A percentile compares a stretch with the other conserved stretches of the same genome.
phyloP scores from a whole-genome alignment of 306 rosid genomes.

The Dryas drummondii region DNA sequence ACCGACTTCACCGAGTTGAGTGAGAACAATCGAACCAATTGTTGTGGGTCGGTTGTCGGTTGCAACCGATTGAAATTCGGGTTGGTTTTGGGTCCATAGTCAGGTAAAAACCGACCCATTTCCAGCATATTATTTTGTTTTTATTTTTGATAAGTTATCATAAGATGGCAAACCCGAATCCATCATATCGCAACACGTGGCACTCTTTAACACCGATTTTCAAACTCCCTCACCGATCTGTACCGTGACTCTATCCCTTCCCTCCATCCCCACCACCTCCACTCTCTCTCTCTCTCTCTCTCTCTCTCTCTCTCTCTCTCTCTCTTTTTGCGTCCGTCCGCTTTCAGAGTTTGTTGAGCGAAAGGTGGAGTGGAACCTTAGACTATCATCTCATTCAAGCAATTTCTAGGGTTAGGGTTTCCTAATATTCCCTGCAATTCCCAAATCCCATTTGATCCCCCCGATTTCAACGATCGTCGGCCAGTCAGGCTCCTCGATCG shows the following conservation, averaged over 20 bases:
- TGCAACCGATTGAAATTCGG: no score
- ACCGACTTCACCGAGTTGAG: no score
- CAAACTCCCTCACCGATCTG: constrained; percentile 7
- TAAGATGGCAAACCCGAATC: not conserved
- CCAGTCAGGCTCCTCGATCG: no score
- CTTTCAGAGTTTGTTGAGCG: constrained; percentile 46
- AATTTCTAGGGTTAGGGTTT: constrained; percentile 36
- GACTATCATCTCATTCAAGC: constrained; percentile 36
- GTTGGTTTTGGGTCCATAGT: no score
- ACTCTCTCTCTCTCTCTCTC: not conserved
- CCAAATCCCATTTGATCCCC: constrained; percentile 4
- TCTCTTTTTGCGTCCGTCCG: not conserved
- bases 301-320: not conserved
- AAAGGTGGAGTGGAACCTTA: constrained; percentile 42
- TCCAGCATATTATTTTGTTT: no score
- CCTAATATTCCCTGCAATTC: constrained; percentile 7
- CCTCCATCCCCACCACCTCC: constrained; percentile 1
- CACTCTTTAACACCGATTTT: constrained; percentile 27
- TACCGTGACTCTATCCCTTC: constrained; percentile 13
- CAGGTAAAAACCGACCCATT: no score
- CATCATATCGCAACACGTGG: constrained; percentile 28
- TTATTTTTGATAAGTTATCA: no score
- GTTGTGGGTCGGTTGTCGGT: no score
- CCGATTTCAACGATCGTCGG: not conserved
- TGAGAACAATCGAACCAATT: no score